phyloP scores from a whole-genome alignment of 495 filamentous ascomycete species.

The Penicillium chermesinum region DNA sequence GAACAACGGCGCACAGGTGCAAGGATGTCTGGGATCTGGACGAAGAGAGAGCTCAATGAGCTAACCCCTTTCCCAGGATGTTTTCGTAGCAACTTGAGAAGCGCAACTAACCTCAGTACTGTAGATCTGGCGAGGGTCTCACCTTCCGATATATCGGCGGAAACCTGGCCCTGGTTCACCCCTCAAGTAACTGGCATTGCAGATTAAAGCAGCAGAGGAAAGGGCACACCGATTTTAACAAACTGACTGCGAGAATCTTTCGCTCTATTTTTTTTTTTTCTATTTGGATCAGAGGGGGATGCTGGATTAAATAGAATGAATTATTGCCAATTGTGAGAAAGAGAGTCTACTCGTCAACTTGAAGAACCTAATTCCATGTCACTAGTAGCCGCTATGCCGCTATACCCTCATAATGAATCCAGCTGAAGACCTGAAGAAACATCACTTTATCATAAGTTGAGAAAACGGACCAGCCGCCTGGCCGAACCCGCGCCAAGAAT shows the following conservation, averaged over 20 bases:
- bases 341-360: too few species aligned
- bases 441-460: too few species aligned
- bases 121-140: constrained; percentile 61
- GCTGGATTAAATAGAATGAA: too few species aligned
- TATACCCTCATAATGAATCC: too few species aligned
- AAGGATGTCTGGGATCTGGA: constrained; percentile 73
- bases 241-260: too few species aligned
- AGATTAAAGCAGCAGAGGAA: background rate
- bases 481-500: background rate
- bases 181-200: constrained; percentile 35
- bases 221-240: background rate
- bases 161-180: constrained; percentile 63
- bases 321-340: too few species aligned
- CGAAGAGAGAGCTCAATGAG: constrained; percentile 60
- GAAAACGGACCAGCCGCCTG: too few species aligned
- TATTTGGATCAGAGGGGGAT: too few species aligned
- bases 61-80: constrained; percentile 8
- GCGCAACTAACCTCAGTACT: background rate
- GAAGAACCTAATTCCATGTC: too few species aligned
- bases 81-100: background rate
- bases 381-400: too few species aligned
- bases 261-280: too few species aligned
- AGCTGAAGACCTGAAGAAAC: too few species aligned
- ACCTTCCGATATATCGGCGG: constrained; percentile 75
- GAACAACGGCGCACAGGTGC: constrained; percentile 53